phyloP scores from a whole-genome alignment of 768 basidiomycete genomes.

The Mycena venus region DNA sequence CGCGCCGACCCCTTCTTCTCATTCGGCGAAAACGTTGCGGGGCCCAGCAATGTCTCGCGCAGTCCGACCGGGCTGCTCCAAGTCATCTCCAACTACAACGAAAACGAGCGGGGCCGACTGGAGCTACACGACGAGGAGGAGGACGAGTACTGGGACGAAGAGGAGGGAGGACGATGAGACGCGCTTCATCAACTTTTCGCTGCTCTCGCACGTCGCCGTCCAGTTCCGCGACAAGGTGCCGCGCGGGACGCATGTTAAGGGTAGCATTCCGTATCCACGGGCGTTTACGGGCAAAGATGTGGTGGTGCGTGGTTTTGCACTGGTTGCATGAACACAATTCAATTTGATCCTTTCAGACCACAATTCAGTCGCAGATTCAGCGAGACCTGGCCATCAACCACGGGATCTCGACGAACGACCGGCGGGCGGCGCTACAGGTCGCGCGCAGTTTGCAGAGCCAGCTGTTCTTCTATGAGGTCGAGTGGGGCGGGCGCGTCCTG shows the following conservation, averaged over 20 bases:
- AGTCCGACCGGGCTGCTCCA: constrained; percentile 42
- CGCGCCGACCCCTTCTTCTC: constrained; percentile 32
- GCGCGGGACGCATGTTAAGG: constrained; percentile 89
- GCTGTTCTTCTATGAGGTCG: constrained; percentile 96
- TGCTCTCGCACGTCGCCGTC: constrained; percentile 91
- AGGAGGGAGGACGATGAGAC: constrained; percentile 75
- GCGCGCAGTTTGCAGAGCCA: constrained; percentile 95
- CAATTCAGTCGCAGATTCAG: constrained; percentile 90
- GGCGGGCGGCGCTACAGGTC: constrained; percentile 87
- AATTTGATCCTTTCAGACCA: constrained; percentile 65
- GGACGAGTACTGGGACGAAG: constrained; percentile 68
- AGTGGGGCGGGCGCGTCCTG: constrained; percentile 88
- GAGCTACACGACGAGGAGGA: constrained; percentile 62
- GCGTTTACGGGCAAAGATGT: constrained; percentile 97
- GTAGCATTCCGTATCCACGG: constrained; percentile 89
- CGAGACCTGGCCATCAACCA: constrained; percentile 85
- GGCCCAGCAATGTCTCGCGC: constrained; percentile 35
- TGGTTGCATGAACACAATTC: neutral
- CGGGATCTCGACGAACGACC: constrained; percentile 79
- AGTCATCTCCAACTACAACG: constrained; percentile 47
- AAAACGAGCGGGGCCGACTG: constrained; percentile 46
- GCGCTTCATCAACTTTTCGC: constrained; percentile 89
- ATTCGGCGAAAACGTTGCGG: constrained; percentile 34
- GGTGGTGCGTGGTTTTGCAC: constrained; percentile 70
- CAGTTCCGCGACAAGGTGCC: constrained; percentile 92